phyloP scores from a whole-genome alignment of 2,329 filamentous ascomycete genomes.

The Phoma sp. region DNA sequence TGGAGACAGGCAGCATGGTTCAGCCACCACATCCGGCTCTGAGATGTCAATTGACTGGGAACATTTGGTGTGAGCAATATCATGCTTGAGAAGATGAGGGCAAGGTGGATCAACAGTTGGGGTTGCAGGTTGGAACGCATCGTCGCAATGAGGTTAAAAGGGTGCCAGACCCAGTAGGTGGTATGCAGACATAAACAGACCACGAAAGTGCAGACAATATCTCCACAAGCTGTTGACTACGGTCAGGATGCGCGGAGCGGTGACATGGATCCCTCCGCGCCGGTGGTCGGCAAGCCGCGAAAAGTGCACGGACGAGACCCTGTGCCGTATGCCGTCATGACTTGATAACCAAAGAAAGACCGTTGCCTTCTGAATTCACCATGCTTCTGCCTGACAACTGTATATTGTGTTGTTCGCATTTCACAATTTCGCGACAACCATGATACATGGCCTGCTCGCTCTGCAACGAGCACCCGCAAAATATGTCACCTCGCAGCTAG shows the following conservation, averaged over 20 bases:
- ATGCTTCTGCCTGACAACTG: slow-evolving; percentile 3
- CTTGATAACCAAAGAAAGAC: slow-evolving; percentile 18
- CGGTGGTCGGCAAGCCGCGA: slow-evolving; percentile 14
- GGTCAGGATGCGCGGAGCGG: not conserved
- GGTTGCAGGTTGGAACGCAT: not conserved
- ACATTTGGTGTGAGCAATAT: not conserved
- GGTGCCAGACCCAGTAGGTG: not conserved
- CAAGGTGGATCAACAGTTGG: not conserved
- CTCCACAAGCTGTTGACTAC: too few relatives aligned
- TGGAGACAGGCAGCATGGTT: not conserved
- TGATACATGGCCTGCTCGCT: slow-evolving; percentile 49
- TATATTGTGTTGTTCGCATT: not conserved
- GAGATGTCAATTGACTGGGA: not conserved
- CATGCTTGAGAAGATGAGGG: not conserved
- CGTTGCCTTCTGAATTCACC: slow-evolving; percentile 2
- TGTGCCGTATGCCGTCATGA: slow-evolving; percentile 35
- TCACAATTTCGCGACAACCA: slow-evolving; percentile 30
- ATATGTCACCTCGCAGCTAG: slow-evolving; percentile 29
- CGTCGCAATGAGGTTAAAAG: not conserved
- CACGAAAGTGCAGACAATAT: too few relatives aligned
- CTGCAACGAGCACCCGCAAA: slow-evolving; percentile 37
- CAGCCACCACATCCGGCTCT: not conserved
- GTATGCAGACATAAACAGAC: too few relatives aligned
- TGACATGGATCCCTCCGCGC: not conserved
- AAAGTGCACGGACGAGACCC: slow-evolving; percentile 8